These are phyloP conservation scores for Clonostachys chloroleuca DNA, from an alignment of 2,329 filamentous ascomycete genomes.

Conservation along the genomic window DNA sequence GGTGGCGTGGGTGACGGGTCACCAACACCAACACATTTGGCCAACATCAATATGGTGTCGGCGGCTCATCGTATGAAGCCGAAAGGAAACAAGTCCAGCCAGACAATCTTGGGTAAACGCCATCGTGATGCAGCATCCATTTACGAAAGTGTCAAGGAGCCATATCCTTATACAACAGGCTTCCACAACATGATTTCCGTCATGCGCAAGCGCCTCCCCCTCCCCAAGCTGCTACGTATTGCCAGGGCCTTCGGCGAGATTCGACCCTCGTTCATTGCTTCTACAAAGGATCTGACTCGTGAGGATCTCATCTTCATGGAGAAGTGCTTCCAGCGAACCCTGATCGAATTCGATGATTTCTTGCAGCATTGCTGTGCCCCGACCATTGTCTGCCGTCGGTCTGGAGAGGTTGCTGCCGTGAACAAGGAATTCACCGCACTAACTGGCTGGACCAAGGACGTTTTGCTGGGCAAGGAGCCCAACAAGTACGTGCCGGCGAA, in stretches of 20 bases:
- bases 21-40: constrained; percentile 13
- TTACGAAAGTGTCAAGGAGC: constrained; percentile 84
- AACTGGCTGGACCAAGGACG: constrained; percentile 89
- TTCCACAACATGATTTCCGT: constrained; percentile 86
- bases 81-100: constrained; percentile 20
- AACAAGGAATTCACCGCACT: constrained; percentile 97
- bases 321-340: constrained; percentile 88
- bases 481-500: constrained; percentile 85
- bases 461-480: constrained; percentile 80
- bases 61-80: constrained; percentile 38
- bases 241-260: constrained; percentile 86
- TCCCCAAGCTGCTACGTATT: constrained; percentile 74
- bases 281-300: constrained; percentile 80
- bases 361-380: constrained; percentile 85
- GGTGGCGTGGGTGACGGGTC: constrained; percentile 50
- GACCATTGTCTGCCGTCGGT: constrained; percentile 85
- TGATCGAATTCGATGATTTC: constrained; percentile 92
- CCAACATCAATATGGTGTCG: constrained; percentile 13
- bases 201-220: constrained; percentile 72
- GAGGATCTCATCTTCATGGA: constrained; percentile 97
- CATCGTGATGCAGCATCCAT: constrained; percentile 75
- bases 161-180: constrained; percentile 84
- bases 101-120: constrained; percentile 50
- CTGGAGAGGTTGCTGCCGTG: constrained; percentile 89
- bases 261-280: constrained; percentile 88